phyloP scores from a whole-genome alignment of 257 asterid species.

The Eucommia ulmoides region DNA sequence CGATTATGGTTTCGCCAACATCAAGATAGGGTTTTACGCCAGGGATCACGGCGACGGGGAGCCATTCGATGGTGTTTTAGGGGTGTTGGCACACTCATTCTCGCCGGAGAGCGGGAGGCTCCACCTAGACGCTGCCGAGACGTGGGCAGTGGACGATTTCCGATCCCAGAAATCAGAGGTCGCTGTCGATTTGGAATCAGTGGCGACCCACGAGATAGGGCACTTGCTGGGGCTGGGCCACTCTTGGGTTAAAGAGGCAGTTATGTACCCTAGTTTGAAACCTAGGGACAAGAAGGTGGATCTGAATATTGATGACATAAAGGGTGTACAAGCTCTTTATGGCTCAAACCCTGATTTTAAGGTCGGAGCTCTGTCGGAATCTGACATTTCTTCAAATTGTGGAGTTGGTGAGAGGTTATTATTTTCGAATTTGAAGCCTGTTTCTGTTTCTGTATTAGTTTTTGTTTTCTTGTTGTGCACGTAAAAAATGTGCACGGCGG shows the following conservation, averaged over 20 bases:
- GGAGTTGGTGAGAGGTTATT: too few species aligned
- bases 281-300: conserved; percentile 51
- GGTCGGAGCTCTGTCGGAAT: conserved; percentile 32
- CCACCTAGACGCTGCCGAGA: conserved; percentile 89
- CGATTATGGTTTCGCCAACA: conserved; percentile 54
- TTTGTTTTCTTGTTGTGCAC: too few species aligned
- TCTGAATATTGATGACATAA: conserved; percentile 55
- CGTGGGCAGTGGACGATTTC: conserved; percentile 81
- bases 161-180: conserved; percentile 26
- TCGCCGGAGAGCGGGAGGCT: conserved; percentile 76
- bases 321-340: conserved; percentile 59
- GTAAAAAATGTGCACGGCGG: too few species aligned
- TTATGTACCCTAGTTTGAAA: conserved; percentile 78
- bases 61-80: conserved; percentile 72
- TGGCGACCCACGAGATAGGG: conserved; percentile 88
- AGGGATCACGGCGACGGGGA: conserved; percentile 90
- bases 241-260: conserved; percentile 39
- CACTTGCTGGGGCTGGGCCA: conserved; percentile 74
- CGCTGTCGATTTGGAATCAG: conserved; percentile 86
- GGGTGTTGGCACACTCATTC: conserved; percentile 75
- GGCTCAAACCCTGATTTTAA: conserved; percentile 72
- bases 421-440: too few species aligned
- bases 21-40: conserved; percentile 54
- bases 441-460: too few species aligned
- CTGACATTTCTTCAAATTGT: conserved; percentile 35